Evolutionary conservation across 75 land plant genomes (phyloP).

Genomic region (Isoetes taiwanensis): DNA sequence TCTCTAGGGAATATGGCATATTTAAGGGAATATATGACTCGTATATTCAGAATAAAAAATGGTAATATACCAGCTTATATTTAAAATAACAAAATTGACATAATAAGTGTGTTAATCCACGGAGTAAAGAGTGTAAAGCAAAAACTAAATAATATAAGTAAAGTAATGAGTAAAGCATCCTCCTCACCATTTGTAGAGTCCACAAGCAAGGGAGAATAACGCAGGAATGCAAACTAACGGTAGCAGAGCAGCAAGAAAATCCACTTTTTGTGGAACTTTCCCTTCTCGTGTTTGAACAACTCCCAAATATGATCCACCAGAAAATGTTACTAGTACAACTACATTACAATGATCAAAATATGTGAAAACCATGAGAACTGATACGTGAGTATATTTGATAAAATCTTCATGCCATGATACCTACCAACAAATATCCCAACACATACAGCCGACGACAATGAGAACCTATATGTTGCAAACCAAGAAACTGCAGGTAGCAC

Average conservation of each 20-base stretch:
- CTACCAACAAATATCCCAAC: conserved; percentile 71
- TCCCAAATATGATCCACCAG: conserved; percentile 84
- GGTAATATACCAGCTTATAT: too few relatives aligned
- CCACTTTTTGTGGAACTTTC: conserved; percentile 53
- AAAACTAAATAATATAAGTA: not conserved
- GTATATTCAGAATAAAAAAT: too few relatives aligned
- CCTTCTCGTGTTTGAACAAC: conserved; percentile 62
- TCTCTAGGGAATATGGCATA: too few relatives aligned
- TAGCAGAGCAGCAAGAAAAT: conserved; percentile 91
- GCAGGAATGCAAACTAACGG: conserved; percentile 92
- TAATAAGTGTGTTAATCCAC: too few relatives aligned
- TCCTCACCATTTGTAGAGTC: conserved; percentile 82
- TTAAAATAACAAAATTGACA: too few relatives aligned
- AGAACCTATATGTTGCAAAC: conserved; percentile 94
- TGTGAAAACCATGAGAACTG: not conserved
- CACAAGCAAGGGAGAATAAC: conserved; percentile 55
- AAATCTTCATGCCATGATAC: not conserved
- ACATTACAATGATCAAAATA: conserved; percentile 9
- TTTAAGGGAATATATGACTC: too few relatives aligned
- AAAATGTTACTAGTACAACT: conserved; percentile 87
- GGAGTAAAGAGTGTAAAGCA: too few relatives aligned
- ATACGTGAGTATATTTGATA: not conserved
- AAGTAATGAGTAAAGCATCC: not conserved
- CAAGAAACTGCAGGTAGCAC: conserved; percentile 81
- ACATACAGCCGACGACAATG: conserved; percentile 88